These are phyloP conservation scores for Pseudonitzschia multiseries DNA, from an alignment of 108 stramenopile species.

Conservation along the genomic window DNA sequence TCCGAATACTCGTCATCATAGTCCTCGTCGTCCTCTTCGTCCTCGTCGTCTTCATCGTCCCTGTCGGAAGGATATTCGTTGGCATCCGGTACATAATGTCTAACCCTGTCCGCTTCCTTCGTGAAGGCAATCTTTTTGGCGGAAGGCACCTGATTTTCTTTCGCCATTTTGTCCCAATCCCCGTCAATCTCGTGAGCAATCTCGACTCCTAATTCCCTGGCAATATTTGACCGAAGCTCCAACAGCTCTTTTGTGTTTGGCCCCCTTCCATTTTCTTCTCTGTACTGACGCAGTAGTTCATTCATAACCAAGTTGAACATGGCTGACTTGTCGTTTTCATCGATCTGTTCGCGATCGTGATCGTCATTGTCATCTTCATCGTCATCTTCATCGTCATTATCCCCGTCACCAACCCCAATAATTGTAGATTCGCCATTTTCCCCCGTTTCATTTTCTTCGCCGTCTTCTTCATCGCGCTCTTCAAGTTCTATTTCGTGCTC, in stretches of 20 bases:
- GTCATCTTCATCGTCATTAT: slow-evolving; percentile 28
- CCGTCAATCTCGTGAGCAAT: slow-evolving; percentile 47
- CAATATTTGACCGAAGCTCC: slow-evolving; percentile 71
- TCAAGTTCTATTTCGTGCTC: slow-evolving; percentile 18
- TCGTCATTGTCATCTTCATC: slow-evolving; percentile 43
- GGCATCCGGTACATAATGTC: slow-evolving; percentile 24
- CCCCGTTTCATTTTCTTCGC: slow-evolving; percentile 36
- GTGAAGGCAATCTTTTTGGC: slow-evolving; percentile 28
- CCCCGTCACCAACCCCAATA: neutral
- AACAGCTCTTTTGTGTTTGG: slow-evolving; percentile 78
- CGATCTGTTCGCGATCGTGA: slow-evolving; percentile 33
- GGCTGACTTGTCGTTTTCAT: slow-evolving; percentile 64
- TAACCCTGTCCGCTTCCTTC: slow-evolving; percentile 18
- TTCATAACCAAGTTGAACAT: slow-evolving; percentile 86
- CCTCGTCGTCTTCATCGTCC: slow-evolving; percentile 7
- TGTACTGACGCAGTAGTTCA: slow-evolving; percentile 72
- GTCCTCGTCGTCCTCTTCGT: slow-evolving; percentile 28
- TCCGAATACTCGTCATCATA: slow-evolving; percentile 27
- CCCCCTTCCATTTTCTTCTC: slow-evolving; percentile 82
- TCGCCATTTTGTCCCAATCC: slow-evolving; percentile 40
- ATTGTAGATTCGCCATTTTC: slow-evolving; percentile 34
- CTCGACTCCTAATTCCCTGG: slow-evolving; percentile 71
- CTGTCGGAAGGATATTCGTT: slow-evolving; percentile 21
- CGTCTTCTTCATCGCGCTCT: slow-evolving; percentile 40
- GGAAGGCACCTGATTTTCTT: slow-evolving; percentile 13